A percentile compares a stretch with the other conserved stretches of the same genome.
These are phyloP conservation scores for Avena eriantha DNA, from an alignment of 176 grass and related monocot species.

Conservation along the genomic window DNA sequence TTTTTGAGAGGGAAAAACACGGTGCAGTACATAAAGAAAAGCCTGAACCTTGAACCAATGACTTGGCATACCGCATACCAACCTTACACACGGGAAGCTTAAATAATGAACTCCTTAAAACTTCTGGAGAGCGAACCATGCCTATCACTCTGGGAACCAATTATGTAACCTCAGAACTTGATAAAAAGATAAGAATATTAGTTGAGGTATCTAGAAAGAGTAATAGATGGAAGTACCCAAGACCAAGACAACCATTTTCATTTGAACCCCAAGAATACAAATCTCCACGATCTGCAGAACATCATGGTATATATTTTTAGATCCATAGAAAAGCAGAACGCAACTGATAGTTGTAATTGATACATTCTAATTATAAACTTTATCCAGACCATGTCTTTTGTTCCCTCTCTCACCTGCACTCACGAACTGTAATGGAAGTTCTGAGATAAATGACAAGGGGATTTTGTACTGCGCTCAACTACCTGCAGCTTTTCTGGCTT, in stretches of 20 bases:
- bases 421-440: too few relatives aligned
- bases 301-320: conserved; percentile 22
- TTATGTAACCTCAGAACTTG: conserved; percentile 8
- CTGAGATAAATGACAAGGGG: too few relatives aligned
- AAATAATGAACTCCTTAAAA: conserved; percentile 67
- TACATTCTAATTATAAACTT: conserved; percentile 4
- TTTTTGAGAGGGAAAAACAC: conserved; percentile 2
- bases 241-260: conserved; percentile 98
- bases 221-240: conserved; percentile 74
- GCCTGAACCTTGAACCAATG: conserved; percentile 25
- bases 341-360: not conserved
- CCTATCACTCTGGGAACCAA: conserved; percentile 62
- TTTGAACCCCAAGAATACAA: conserved; percentile 95
- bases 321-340: not conserved
- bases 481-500: too few relatives aligned
- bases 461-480: too few relatives aligned
- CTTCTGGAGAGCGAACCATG: conserved; percentile 70
- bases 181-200: conserved; percentile 7
- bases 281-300: conserved; percentile 67
- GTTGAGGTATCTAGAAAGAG: conserved; percentile 34
- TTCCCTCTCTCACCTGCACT: too few relatives aligned
- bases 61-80: conserved; percentile 27
- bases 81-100: conserved; percentile 82
- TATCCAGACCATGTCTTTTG: not conserved
- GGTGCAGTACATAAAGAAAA: conserved; percentile 17